Conservation (phyloP, 768 basidiomycete genomes). For the Boletus barrowsii region DNA sequence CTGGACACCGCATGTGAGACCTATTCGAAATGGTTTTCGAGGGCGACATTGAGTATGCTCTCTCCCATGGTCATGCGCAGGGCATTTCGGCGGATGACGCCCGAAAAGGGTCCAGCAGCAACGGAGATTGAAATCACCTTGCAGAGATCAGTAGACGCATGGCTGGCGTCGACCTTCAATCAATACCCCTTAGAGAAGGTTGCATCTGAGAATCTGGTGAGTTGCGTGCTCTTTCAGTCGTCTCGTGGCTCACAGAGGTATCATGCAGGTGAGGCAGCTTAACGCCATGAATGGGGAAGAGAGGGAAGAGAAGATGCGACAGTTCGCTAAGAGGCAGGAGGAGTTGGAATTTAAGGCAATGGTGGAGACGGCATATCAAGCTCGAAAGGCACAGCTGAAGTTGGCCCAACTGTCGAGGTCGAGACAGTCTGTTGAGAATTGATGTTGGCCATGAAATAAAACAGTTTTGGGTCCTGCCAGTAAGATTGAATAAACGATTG, state of each 20-base stretch:
- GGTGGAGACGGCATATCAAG: neutral
- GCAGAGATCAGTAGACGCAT: conserved; percentile 4
- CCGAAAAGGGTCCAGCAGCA: neutral
- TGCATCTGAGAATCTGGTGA: conserved; percentile 4
- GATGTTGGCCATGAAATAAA: too few species aligned
- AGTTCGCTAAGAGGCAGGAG: neutral
- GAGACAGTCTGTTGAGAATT: too few species aligned
- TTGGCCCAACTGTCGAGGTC: too few species aligned
- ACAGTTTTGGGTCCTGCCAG: too few species aligned
- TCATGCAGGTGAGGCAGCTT: neutral
- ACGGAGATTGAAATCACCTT: neutral
- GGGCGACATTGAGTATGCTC: conserved; percentile 1
- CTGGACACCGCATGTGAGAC: conserved; percentile 11
- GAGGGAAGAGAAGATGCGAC: neutral
- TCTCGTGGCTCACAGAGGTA: neutral
- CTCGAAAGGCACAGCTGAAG: neutral
- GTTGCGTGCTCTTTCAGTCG: neutral
- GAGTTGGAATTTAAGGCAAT: neutral
- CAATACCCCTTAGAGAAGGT: conserved; percentile 4
- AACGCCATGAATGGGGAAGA: neutral
- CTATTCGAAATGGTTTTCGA: conserved; percentile 11
- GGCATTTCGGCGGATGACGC: neutral
- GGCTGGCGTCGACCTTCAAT: conserved; percentile 7
- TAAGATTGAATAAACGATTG: too few species aligned
- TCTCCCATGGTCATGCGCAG: neutral